Percentiles rank a stretch among this genome's conserved stretches.
Evolutionary conservation across 306 rosid species (phyloP).

Genomic region (Lathyrus oleraceus): DNA sequence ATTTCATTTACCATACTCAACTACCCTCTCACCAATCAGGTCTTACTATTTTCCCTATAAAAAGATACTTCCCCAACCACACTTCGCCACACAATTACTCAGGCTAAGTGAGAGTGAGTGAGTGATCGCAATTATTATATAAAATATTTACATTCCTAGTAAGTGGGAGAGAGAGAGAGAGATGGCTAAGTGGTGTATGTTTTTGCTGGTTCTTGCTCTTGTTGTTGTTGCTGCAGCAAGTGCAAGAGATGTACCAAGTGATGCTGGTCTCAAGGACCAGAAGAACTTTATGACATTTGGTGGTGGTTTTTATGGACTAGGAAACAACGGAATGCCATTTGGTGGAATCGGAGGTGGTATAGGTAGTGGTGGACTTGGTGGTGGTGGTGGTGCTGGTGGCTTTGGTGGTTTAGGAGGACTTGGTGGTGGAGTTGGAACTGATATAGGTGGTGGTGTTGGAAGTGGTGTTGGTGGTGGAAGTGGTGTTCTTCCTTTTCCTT

Average conservation of each 20-base stretch:
- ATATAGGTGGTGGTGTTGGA: constrained; percentile 43
- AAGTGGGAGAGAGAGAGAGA: constrained; percentile 24
- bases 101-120: neutral
- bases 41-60: constrained; percentile 27
- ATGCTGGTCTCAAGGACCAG: constrained; percentile 74
- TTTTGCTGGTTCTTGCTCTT: constrained; percentile 51
- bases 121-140: neutral
- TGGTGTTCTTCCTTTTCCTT: constrained; percentile 60
- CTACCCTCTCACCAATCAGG: constrained; percentile 31
- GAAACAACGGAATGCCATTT: constrained; percentile 68
- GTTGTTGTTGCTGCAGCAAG: constrained; percentile 37
- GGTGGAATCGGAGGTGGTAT: constrained; percentile 65
- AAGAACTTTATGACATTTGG: constrained; percentile 64
- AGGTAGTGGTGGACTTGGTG: constrained; percentile 42
- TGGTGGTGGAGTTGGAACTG: constrained; percentile 40
- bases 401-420: constrained; percentile 40
- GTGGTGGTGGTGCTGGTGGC: constrained; percentile 46
- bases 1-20: constrained; percentile 50
- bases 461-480: constrained; percentile 47
- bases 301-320: constrained; percentile 81
- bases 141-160: neutral
- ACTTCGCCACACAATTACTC: neutral
- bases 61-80: neutral
- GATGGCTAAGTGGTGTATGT: constrained; percentile 51
- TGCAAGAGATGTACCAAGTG: constrained; percentile 61